Conservation (phyloP, 176 grass and related monocot genomes). For the Ampelocalamus luodianensis region DNA sequence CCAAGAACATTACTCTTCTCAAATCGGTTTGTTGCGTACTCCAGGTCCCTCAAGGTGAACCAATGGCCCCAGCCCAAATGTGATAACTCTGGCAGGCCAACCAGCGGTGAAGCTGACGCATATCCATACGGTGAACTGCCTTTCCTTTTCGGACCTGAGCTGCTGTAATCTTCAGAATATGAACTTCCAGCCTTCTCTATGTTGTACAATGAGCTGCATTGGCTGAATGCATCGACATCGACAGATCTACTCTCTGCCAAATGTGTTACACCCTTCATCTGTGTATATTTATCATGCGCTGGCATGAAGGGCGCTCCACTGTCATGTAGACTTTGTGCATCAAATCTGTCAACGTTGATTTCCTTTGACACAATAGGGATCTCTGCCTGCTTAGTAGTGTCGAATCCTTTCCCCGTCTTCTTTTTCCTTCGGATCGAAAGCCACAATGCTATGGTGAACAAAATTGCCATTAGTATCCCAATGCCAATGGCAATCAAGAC, state of each 20-base stretch:
- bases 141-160: conserved; percentile 61
- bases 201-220: conserved; percentile 79
- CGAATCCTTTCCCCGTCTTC: conserved; percentile 51
- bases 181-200: conserved; percentile 79
- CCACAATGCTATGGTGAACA: conserved; percentile 70
- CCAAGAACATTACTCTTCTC: conserved; percentile 84
- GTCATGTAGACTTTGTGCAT: conserved; percentile 50
- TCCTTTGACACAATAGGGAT: conserved; percentile 90
- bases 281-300: conserved; percentile 62
- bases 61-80: conserved; percentile 98
- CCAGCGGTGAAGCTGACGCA: conserved; percentile 60
- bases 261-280: conserved; percentile 43
- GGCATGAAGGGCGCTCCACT: conserved; percentile 46
- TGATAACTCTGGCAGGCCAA: conserved; percentile 72
- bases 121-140: conserved; percentile 53
- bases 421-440: conserved; percentile 61
- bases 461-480: conserved; percentile 61
- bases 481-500: conserved; percentile 82
- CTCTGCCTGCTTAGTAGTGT: conserved; percentile 46
- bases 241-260: conserved; percentile 63
- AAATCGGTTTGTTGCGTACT: conserved; percentile 71
- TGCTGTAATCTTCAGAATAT: conserved; percentile 75
- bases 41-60: conserved; percentile 94
- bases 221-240: conserved; percentile 73
- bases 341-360: conserved; percentile 74